These are phyloP conservation scores for Physocladia obscura DNA, from an alignment of 192 early-diverging fungal species.

Conservation along the genomic window DNA sequence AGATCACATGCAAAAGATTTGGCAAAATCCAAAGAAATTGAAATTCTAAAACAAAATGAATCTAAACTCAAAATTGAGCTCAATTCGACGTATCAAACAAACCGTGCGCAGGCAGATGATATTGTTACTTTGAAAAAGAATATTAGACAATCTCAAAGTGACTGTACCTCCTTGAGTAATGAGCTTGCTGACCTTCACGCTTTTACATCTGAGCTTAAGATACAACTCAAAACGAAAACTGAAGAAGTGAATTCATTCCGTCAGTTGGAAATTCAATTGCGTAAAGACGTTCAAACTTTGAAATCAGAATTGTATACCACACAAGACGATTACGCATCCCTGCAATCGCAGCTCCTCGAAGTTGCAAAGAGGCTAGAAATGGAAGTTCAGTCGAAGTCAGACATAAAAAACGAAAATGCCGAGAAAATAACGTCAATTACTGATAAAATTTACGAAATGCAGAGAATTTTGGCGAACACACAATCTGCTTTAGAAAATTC, in stretches of 20 bases:
- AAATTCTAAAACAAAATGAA: slow-evolving; percentile 38
- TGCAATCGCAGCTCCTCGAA: slow-evolving; percentile 39
- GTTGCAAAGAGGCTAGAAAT: slow-evolving; percentile 29
- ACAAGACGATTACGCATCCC: slow-evolving; percentile 22
- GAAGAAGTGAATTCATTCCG: slow-evolving; percentile 27
- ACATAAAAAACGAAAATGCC: slow-evolving; percentile 40
- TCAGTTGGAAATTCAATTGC: slow-evolving; percentile 17
- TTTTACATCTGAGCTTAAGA: slow-evolving; percentile 18
- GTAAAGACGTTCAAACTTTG: slow-evolving; percentile 30
- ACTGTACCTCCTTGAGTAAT: slow-evolving; percentile 16
- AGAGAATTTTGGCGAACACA: slow-evolving; percentile 34
- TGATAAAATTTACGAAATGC: slow-evolving; percentile 46
- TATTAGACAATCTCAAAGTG: slow-evolving; percentile 21
- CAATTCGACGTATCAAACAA: slow-evolving; percentile 18
- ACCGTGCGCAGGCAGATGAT: slow-evolving; percentile 5
- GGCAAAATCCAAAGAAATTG: slow-evolving; percentile 35
- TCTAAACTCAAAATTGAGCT: slow-evolving; percentile 40
- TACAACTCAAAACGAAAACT: slow-evolving; percentile 15
- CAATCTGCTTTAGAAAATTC: slow-evolving; percentile 42
- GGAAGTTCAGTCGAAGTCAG: slow-evolving; percentile 32
- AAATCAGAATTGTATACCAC: slow-evolving; percentile 23
- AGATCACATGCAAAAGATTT: slow-evolving; percentile 20
- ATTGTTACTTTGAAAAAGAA: slow-evolving; percentile 19
- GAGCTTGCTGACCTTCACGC: slow-evolving; percentile 34
- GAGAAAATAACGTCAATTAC: slow-evolving; percentile 40